Percentiles rank a stretch among this genome's conserved stretches.
Evolutionary conservation across 306 rosid species (phyloP).

Genomic region (Quercus ilex): DNA sequence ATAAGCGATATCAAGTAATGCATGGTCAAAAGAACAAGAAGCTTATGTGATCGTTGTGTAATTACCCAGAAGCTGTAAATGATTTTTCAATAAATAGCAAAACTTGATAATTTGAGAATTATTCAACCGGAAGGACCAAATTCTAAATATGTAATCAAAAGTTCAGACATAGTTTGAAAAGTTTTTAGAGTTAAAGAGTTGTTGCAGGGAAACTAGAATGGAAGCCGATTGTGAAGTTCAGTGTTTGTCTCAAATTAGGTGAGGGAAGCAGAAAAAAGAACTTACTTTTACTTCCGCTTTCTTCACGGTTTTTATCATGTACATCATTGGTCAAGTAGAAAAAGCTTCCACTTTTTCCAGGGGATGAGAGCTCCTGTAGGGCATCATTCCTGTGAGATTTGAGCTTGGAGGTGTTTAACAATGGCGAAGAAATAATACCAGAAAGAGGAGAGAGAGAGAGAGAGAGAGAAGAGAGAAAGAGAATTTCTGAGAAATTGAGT

Average conservation of each 20-base stretch:
- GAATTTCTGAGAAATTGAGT: too few species aligned
- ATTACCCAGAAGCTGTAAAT: background rate
- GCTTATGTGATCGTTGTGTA: background rate
- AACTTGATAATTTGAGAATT: background rate
- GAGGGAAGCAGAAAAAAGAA: conserved; percentile 7
- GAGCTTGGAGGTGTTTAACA: too few species aligned
- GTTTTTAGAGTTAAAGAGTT: background rate
- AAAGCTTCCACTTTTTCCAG: conserved; percentile 98
- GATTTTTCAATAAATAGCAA: conserved; percentile 3
- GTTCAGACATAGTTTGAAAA: background rate
- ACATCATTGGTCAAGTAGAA: conserved; percentile 84
- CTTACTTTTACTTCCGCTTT: conserved; percentile 96
- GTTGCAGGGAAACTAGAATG: background rate
- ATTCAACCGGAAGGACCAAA: background rate
- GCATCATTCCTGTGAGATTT: too few species aligned
- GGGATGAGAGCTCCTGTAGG: conserved; percentile 88
- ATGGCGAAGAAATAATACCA: too few species aligned
- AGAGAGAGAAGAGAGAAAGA: too few species aligned
- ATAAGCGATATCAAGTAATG: background rate
- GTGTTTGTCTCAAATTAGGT: background rate
- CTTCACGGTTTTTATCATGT: conserved; percentile 96
- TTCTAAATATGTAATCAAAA: background rate
- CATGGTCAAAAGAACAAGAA: background rate
- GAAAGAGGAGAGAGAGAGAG: too few species aligned
- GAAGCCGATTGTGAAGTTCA: background rate